Evolutionary conservation across 1,139 yeast species (phyloP), one percentile per base, ranked within the genome.

Genomic region (Blastobotrys aristatus): DNA sequence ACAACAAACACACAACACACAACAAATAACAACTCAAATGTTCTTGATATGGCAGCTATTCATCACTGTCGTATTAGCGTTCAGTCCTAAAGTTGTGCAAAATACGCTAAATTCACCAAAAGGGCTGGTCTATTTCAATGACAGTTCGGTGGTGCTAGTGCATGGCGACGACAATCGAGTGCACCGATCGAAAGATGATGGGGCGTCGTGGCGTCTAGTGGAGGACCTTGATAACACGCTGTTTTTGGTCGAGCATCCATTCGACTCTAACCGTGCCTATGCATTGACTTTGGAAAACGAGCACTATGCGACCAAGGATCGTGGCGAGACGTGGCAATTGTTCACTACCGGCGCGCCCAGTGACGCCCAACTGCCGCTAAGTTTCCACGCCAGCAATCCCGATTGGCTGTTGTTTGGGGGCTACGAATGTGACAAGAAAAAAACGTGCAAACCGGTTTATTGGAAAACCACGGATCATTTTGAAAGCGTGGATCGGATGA

Each of bases 391-490:
- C 18, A 63, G 63, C 21, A 67, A 75, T 46, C 61, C 69, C 10
- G 70, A 77, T 46, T 64, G 64, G 40, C 63, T 74, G 8, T 52
- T 80, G 33, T 57, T 78, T 32, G 68, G 71, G 8, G 67, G 70
- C 35, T 54, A 60, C 40, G 62, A 60, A 30, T 77, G 84, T 57
- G 56, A 53, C 7, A 56, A 63, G 40, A 59, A 59, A 20, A 58
- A 55, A 3, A 53, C 56, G 24, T 80, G 87, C 58, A 53, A 57
- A 11, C 60, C 58, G 4, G 52, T 52, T n/a, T 68, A 69, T 53
- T 78, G 59, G 56, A 77, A 76, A 57, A 74, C 89, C 3, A 67
- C 60, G 1, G 82, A 83, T 62, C 79, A 77, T 2, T 75, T 83
- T 59, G 67, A 69, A 46, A 58, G 78, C 0, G 76, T 78, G 1